Evolutionary conservation across 2,329 filamentous ascomycete genomes (phyloP).

Genomic region (Davidsoniella virescens): DNA sequence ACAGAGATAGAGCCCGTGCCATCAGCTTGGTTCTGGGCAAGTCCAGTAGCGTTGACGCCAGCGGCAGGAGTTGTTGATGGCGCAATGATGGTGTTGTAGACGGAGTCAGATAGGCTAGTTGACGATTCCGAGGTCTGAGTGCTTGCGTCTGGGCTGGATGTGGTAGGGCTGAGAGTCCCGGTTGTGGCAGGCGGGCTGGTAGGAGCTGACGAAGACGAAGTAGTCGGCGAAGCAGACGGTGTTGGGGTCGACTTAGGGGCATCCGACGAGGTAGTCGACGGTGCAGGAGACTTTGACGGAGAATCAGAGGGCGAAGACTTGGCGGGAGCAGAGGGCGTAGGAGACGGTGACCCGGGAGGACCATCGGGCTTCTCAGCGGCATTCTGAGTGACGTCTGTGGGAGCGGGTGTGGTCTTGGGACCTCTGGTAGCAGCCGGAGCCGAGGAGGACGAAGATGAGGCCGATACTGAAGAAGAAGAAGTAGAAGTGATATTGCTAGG

Average conservation of each 20-base stretch:
- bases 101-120: slow-evolving; percentile 3
- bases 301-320: not conserved
- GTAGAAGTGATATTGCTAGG: not conserved
- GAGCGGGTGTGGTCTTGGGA: not conserved
- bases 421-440: not conserved
- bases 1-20: not conserved
- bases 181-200: not conserved
- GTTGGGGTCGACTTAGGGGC: not conserved
- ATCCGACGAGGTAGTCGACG: not conserved
- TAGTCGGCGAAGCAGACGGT: not conserved
- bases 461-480: not conserved
- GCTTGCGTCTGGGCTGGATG: not conserved
- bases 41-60: not conserved
- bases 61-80: slow-evolving; percentile 4
- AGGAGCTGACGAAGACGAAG: not conserved
- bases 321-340: not conserved
- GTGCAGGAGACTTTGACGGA: not conserved
- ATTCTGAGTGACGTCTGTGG: slow-evolving; percentile 4
- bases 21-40: not conserved
- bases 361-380: not conserved
- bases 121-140: not conserved
- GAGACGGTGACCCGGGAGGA: not conserved
- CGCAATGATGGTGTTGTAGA: slow-evolving; percentile 9
- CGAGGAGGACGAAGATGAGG: not conserved
- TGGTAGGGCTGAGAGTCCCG: not conserved